Percentiles rank a stretch among this genome's conserved stretches.
Evolutionary conservation across 2,329 filamentous ascomycete species (phyloP).

Genomic region (Cladosporium sp.): DNA sequence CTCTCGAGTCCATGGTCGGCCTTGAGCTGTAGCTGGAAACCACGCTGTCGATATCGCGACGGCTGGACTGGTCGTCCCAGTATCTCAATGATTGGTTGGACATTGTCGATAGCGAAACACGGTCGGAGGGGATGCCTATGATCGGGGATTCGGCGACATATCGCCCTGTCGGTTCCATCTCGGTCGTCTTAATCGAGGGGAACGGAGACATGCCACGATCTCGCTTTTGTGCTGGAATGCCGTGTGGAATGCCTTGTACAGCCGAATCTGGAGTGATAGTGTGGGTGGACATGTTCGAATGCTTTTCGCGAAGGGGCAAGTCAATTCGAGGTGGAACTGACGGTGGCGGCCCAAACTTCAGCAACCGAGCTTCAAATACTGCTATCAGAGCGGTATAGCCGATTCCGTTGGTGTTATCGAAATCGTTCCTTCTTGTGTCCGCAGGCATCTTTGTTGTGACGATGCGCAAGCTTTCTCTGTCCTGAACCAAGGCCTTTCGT

Average conservation of each 20-base stretch:
- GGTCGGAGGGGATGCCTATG: neutral
- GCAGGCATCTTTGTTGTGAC: slow-evolving; percentile 41
- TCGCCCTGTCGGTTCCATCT: neutral
- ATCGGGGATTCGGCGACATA: neutral
- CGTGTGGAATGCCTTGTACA: neutral
- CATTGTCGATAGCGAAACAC: slow-evolving; percentile 1
- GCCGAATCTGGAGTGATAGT: neutral
- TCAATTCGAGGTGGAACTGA: neutral
- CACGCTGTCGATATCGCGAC: slow-evolving; percentile 4
- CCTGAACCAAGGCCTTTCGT: slow-evolving; percentile 57
- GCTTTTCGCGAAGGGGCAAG: neutral
- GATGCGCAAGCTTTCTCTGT: slow-evolving; percentile 59
- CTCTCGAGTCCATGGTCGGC: slow-evolving; percentile 2
- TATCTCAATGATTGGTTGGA: slow-evolving; percentile 8
- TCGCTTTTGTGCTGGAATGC: neutral
- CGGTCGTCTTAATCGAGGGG: neutral
- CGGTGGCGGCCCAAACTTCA: slow-evolving; percentile 27
- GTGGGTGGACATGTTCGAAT: neutral
- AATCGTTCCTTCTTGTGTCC: slow-evolving; percentile 61
- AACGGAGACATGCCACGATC: neutral
- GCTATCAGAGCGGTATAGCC: slow-evolving; percentile 68
- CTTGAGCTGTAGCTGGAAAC: neutral
- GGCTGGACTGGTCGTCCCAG: slow-evolving; percentile 1
- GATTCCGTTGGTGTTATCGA: slow-evolving; percentile 58
- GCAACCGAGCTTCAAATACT: slow-evolving; percentile 45